Evolutionary conservation across 805 yeast species (phyloP).

Genomic region (Candida nonsorbophila): DNA sequence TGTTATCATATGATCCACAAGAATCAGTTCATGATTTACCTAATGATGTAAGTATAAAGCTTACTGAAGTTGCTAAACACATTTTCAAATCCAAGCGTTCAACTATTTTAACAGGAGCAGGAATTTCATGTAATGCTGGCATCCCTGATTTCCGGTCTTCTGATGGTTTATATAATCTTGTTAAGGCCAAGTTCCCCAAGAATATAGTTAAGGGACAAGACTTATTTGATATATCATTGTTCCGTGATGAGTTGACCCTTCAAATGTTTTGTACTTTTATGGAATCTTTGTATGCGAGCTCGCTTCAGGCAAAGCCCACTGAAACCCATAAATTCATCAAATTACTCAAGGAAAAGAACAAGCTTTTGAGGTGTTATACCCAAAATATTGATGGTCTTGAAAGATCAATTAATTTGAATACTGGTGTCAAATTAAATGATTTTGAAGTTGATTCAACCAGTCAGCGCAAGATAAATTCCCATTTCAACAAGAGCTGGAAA

Average conservation of each 20-base stretch:
- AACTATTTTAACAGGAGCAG: constrained; percentile 89
- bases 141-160: constrained; percentile 91
- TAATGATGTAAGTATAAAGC: constrained; percentile 24
- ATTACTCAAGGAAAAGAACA: constrained; percentile 53
- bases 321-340: constrained; percentile 75
- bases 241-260: constrained; percentile 61
- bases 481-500: constrained; percentile 47
- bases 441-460: constrained; percentile 15
- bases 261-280: constrained; percentile 82
- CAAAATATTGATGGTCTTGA: constrained; percentile 94
- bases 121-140: constrained; percentile 94
- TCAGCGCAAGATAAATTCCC: constrained; percentile 3
- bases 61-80: constrained; percentile 34
- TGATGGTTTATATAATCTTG: constrained; percentile 75
- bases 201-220: constrained; percentile 79
- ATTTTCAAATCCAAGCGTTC: constrained; percentile 52
- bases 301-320: constrained; percentile 70
- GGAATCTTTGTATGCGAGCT: constrained; percentile 67
- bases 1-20: constrained; percentile 8
- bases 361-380: constrained; percentile 81
- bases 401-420: constrained; percentile 52
- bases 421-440: constrained; percentile 43
- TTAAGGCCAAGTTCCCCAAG: constrained; percentile 57
- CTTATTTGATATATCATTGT: constrained; percentile 80
- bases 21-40: constrained; percentile 14